phyloP scores from a whole-genome alignment of 2,329 filamentous ascomycete species.

The Penicillium aurantiogriseum region DNA sequence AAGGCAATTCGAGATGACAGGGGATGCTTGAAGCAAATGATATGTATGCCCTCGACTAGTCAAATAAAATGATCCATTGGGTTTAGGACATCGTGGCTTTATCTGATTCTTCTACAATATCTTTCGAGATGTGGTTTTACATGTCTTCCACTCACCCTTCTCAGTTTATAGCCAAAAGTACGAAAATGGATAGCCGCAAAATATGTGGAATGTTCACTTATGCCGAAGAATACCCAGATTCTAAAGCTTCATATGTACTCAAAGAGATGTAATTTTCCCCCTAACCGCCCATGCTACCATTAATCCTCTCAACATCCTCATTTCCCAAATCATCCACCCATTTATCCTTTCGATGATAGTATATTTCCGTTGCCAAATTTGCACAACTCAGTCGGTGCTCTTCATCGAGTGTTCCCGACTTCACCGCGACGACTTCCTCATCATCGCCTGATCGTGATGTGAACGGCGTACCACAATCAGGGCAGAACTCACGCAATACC shows the following conservation, averaged over 20 bases:
- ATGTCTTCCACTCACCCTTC: too few species aligned
- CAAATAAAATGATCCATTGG: too few species aligned
- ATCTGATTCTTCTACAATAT: too few species aligned
- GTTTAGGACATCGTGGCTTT: too few species aligned
- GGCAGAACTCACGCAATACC: neutral
- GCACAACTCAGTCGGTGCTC: neutral
- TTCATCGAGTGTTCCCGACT: neutral
- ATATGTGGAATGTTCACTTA: too few species aligned
- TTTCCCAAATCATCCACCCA: neutral
- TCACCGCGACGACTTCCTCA: neutral
- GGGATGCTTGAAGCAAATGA: too few species aligned
- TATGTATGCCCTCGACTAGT: neutral
- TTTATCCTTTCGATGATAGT: neutral
- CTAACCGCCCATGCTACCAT: neutral
- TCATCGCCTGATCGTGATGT: neutral
- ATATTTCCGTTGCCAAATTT: neutral
- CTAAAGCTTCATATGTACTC: too few species aligned
- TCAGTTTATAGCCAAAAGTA: too few species aligned
- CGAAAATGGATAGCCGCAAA: too few species aligned
- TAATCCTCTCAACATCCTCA: neutral
- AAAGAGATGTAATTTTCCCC: neutral
- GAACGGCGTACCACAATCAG: neutral
- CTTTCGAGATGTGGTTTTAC: too few species aligned
- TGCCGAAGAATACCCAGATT: too few species aligned
- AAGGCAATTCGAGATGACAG: too few species aligned